Base-by-base conservation (phyloP, 345 rosid genomes). In the Combretum micranthum region DNA sequence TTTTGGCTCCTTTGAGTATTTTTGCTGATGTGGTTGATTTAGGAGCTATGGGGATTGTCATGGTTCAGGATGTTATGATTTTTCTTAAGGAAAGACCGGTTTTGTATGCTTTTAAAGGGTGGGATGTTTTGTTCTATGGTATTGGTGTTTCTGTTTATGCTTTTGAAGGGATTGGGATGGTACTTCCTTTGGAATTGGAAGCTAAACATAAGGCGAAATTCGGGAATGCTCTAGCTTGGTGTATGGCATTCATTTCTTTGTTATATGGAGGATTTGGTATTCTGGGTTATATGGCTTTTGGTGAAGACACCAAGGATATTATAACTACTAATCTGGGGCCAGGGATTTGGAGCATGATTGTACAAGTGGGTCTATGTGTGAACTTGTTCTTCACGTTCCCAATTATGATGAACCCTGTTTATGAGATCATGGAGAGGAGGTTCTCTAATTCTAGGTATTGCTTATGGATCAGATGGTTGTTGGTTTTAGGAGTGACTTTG, bases 321-420 rank as follows among this genome's bases (percentile, higher is more conserved):
- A 75, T 86, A 74, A 86, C 95, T 8, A 81, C 84, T 21, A 83
- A 86, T 52, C 59, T 83, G 10, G 87, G 88, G n/a, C 16, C 59
- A 20, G 95, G 95, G 42, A n/a, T 78, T 48, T 44, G 81, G 44
- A 81, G 87, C 76, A 69, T 60, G 12, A 57, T 86, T 56, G 90
- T 86, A 57, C 77, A 81, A 65, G 54, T 81, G 18, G 86, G 90
- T 16, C 60, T 86, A 22, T 75, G 87, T 10, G 66, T 83, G 59
- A 86, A 86, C 71, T 73, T 86, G 50, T 86, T 86, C 69, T 71
- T 86, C 48, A 68, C 84, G 0, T 83, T 86, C 58, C 95, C 95
- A 2, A 58, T 86, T 65, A 83, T 86, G 95, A 86, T 86, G 95
- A 85, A 83, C 50, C 95, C 95, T 3, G 95, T 86, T 23, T 86